Evolutionary conservation across 2,329 filamentous ascomycete genomes (phyloP).

Genomic region (Polytolypa hystricis): DNA sequence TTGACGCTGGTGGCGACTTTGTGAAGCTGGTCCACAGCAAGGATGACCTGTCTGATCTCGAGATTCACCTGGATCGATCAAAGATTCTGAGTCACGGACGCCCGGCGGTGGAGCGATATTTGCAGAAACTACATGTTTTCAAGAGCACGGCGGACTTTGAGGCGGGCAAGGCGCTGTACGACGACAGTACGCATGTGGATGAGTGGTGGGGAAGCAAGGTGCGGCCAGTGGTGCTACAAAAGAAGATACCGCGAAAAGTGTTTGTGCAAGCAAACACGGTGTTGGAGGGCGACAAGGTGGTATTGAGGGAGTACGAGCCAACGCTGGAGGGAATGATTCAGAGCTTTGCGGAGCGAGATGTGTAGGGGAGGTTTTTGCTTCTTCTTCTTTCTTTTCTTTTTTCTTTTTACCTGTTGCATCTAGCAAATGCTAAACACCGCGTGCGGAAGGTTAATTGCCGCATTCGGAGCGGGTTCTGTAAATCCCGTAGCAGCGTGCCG

Average conservation of each 20-base stretch:
- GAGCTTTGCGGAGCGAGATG: slow-evolving; percentile 58
- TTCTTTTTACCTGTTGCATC: too few relatives aligned
- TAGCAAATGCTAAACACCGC: too few relatives aligned
- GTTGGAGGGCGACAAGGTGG: slow-evolving; percentile 57
- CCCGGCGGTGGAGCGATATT: slow-evolving; percentile 70
- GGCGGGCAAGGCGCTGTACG: slow-evolving; percentile 67
- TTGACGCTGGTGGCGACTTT: slow-evolving; percentile 76
- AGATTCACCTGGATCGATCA: slow-evolving; percentile 68
- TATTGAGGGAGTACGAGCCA: slow-evolving; percentile 75
- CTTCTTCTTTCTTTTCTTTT: too few relatives aligned
- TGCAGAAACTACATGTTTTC: slow-evolving; percentile 87
- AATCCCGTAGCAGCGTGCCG: too few relatives aligned
- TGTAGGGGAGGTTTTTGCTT: slow-evolving; percentile 19
- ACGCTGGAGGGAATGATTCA: slow-evolving; percentile 70
- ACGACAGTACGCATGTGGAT: slow-evolving; percentile 70
- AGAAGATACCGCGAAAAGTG: slow-evolving; percentile 53
- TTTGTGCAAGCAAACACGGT: slow-evolving; percentile 91
- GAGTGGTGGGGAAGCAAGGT: slow-evolving; percentile 78
- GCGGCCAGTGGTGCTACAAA: slow-evolving; percentile 50
- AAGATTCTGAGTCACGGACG: slow-evolving; percentile 80
- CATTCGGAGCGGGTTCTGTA: too few relatives aligned
- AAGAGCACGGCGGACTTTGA: slow-evolving; percentile 80
- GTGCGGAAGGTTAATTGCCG: too few relatives aligned
- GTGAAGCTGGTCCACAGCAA: slow-evolving; percentile 66
- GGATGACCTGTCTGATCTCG: slow-evolving; percentile 68